phyloP scores from a whole-genome alignment of 495 filamentous ascomycete genomes.

The Lasiosphaeria miniovina region DNA sequence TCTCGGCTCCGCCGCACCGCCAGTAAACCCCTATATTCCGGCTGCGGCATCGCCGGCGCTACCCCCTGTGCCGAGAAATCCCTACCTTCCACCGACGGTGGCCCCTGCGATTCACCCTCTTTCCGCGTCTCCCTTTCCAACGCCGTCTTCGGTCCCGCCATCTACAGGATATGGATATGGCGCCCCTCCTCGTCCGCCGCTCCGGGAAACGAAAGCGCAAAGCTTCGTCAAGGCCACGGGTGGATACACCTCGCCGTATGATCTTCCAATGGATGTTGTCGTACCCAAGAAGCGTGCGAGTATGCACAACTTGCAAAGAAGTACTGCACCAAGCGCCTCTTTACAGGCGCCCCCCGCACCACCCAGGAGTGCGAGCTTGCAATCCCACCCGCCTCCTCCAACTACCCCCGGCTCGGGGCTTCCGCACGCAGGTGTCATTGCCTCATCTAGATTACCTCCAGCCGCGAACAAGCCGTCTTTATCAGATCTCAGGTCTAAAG shows the following conservation, averaged over 20 bases:
- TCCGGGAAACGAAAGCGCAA: conserved; percentile 53
- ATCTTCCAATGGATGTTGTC: conserved; percentile 85
- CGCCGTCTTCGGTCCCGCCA: conserved; percentile 41
- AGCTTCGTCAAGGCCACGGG: conserved; percentile 90
- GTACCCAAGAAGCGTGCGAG: conserved; percentile 60
- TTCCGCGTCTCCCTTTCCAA: conserved; percentile 30
- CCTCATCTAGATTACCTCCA: conserved; percentile 22
- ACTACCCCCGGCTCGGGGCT: conserved; percentile 33
- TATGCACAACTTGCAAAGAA: conserved; percentile 38
- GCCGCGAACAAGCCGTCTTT: conserved; percentile 19
- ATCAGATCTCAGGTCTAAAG: conserved; percentile 38
- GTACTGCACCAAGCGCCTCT: conserved; percentile 37
- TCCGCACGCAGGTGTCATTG: conserved; percentile 30
- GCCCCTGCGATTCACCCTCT: conserved; percentile 26
- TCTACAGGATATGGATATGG: conserved; percentile 42
- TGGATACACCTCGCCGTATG: conserved; percentile 90
- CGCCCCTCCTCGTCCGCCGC: conserved; percentile 36
- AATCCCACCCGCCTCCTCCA: conserved; percentile 37
- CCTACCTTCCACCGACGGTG: conserved; percentile 29
- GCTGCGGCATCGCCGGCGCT: conserved; percentile 19
- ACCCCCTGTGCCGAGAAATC: conserved; percentile 32
- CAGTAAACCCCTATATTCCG: conserved; percentile 25
- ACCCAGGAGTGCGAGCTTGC: conserved; percentile 62
- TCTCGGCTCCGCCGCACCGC: neutral
- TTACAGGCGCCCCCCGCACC: conserved; percentile 45